Evolutionary conservation across 805 yeast genomes (phyloP), one percentile per base, ranked within the genome.

Genomic region (Starmerella davenportii): DNA sequence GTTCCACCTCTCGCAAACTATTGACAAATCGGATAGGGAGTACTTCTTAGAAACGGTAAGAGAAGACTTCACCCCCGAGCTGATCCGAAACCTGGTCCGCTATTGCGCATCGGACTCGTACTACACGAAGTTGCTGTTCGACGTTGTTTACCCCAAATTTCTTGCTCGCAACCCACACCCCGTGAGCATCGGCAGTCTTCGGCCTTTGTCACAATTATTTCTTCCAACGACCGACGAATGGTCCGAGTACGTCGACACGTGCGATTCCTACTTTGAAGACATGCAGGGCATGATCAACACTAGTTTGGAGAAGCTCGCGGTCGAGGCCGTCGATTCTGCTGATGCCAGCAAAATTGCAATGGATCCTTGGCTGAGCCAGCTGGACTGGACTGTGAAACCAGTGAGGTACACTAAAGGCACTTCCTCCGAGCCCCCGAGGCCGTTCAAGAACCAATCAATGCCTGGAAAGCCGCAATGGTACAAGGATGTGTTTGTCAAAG

Each of bases 391-490:
- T 0, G 60, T 76, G 2, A 64, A 63, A 24, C 76, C 79, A 1
- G 54, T 67, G 0, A 66, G 72, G 38, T 45, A 72, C 31, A 79
- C 76, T 13, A 81, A 81, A 52, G 93, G 90, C 2, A 60, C 58
- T 3, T 79, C 81, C 1, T 66, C 62, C 19, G 55, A 51, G 2
- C 55, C 51, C 4, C 48, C 56, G 1, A 43, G 56, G 13, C 51
- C 48, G 4, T 51, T 50, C 23, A 79, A 80, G 39, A 72, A 69
- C 20, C 93, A 81, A 55, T 82, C 71, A 49, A 53, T 81, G 35
- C 92, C 93, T 0, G 96, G 95, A 0, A 81, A 67, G 50, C 99
- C 99, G 0, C 77, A 77, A 47, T 90, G 99, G 99, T 92, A 80
- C 56, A 70, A 78, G 43, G 74, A 72, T 13, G 48, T 73, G 35